Evolutionary conservation across 768 basidiomycete genomes (phyloP).

Genomic region (Mrakia gelida): DNA sequence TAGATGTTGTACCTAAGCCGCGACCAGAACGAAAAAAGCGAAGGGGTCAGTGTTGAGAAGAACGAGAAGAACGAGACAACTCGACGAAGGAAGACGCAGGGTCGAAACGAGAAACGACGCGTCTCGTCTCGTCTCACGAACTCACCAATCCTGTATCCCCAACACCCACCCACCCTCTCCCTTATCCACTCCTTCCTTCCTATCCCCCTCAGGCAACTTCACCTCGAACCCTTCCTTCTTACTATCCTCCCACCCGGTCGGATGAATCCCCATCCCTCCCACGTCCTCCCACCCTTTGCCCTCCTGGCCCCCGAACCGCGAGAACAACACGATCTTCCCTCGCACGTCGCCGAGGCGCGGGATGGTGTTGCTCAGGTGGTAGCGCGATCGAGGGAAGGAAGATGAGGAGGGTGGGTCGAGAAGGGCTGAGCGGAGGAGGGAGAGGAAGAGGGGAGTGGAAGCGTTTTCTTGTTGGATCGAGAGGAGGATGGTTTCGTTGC

Average conservation of each 20-base stretch:
- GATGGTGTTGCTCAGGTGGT: slow-evolving; percentile 73
- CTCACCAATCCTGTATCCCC: slow-evolving; percentile 79
- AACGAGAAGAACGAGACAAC: no score
- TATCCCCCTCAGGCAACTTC: not conserved
- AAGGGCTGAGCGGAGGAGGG: slow-evolving; percentile 20
- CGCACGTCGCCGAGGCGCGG: slow-evolving; percentile 77
- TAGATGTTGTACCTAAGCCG: slow-evolving; percentile 74
- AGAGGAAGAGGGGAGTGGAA: slow-evolving; percentile 26
- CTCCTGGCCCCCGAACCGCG: slow-evolving; percentile 69
- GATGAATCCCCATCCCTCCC: slow-evolving; percentile 80
- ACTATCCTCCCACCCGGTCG: slow-evolving; percentile 79
- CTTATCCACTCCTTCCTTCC: not conserved
- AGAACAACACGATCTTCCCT: slow-evolving; percentile 79
- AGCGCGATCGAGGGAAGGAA: slow-evolving; percentile 43
- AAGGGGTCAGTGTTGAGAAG: slow-evolving; percentile 19
- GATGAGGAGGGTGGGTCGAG: not conserved
- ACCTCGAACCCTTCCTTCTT: slow-evolving; percentile 61
- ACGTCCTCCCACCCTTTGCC: slow-evolving; percentile 49
- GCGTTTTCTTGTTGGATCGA: slow-evolving; percentile 22
- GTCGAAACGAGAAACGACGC: no score
- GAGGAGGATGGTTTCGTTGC: not conserved
- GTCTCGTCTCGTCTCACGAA: not conserved
- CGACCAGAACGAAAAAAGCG: no score
- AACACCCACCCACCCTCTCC: slow-evolving; percentile 59
- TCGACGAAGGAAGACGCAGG: no score